A percentile compares a stretch with the other conserved stretches of the same genome.
These are phyloP conservation scores for Phytophthora idaei DNA, from an alignment of 352 stramenopile species.

Conservation along the genomic window DNA sequence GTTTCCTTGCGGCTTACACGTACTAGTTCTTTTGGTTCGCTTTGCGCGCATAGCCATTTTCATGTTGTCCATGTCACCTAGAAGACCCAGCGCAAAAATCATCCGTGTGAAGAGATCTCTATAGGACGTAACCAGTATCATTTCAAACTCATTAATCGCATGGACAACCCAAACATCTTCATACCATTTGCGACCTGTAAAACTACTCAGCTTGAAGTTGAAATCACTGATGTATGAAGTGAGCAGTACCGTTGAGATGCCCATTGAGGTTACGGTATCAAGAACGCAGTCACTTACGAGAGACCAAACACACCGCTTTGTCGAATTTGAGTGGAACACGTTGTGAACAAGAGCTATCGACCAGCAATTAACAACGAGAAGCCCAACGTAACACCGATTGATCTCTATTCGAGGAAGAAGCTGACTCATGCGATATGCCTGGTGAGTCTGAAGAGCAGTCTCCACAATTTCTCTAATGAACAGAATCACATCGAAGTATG, in stretches of 20 bases:
- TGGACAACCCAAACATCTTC: constrained; percentile 39
- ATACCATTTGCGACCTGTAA: constrained; percentile 34
- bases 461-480: constrained; percentile 27
- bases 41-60: constrained; percentile 16
- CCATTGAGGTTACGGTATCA: constrained; percentile 32
- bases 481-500: constrained; percentile 30
- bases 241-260: constrained; percentile 18
- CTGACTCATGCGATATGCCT: constrained; percentile 33
- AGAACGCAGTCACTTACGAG: constrained; percentile 31
- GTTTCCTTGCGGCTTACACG: neutral
- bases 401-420: constrained; percentile 29
- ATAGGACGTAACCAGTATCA: constrained; percentile 34
- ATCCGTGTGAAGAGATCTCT: constrained; percentile 20
- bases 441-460: constrained; percentile 31
- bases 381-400: constrained; percentile 22
- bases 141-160: constrained; percentile 39
- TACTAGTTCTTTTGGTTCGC: neutral
- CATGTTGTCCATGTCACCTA: constrained; percentile 32
- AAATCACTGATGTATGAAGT: constrained; percentile 19
- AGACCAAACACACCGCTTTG: constrained; percentile 5
- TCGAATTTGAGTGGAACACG: neutral
- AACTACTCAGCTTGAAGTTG: neutral
- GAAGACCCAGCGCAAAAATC: constrained; percentile 26
- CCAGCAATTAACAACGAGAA: constrained; percentile 43
- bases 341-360: constrained; percentile 14